Base-by-base conservation (phyloP, 1,284 basidiomycete species). In the Cryptococcus depauperatus region DNA sequence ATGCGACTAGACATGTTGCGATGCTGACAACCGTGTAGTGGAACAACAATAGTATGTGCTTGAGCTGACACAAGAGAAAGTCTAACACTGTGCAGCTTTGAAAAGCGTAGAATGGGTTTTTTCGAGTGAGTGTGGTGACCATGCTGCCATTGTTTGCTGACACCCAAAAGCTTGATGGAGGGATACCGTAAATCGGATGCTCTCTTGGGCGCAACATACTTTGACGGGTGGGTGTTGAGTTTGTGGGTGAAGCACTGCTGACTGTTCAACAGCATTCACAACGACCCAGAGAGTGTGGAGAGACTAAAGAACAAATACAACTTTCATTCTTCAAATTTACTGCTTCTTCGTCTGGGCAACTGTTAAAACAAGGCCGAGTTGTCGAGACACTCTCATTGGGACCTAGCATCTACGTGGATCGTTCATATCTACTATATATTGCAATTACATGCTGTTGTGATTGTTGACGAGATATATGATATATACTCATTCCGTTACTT, bases 41-140 rank as follows among this genome's bases (percentile, higher is more conserved):
- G 66, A 69, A 48, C 66, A 69, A 47, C 66, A 69, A 48, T 69
- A 67, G 61, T 67, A 44, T 13, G 62, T 47, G 23, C 13, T 35
- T 19, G 18, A 6, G 23, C 16, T 25, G 38, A 28, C 14, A 29
- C 8, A 22, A 37, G 8, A 34, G 23, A 16, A 21, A 5, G 4
- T 5, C 40, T 42, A 33, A 45, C 23, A 11, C 23, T 4, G 8
- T 7, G 9, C 29, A 63, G 61, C 47, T 66, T 66, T 41, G 63
- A 64, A 38, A 66, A 66, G 45, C 51, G 63, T 3, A 46, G 63
- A 23, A 66, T 66, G 63, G 63, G 63, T 4, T 66, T 63, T 50
- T 66, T 66, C 46, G 63, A 66, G 55, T 56, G 32, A 43, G 55
- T 4, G 30, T 22, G 6, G 27, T n/a, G 4, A 27, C 14, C 16